Conservation (phyloP, 2,329 filamentous ascomycete species). For the Curvularia lunata region DNA sequence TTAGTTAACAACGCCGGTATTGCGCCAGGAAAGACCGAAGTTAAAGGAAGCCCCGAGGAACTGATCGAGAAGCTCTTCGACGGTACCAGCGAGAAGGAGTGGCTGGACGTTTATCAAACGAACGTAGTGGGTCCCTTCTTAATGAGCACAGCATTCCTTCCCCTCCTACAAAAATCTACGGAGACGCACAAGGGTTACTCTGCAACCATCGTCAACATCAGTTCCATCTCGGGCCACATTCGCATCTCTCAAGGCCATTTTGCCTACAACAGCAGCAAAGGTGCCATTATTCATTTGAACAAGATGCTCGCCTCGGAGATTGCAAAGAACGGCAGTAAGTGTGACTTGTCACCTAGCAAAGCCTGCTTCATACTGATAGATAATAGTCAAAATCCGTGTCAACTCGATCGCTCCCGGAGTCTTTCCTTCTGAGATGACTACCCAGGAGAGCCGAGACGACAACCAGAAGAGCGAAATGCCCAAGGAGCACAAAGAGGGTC, state of each 20-base stretch:
- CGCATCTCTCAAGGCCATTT: conserved; percentile 57
- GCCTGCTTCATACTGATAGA: background rate
- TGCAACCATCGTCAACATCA: conserved; percentile 56
- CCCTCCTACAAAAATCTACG: conserved; percentile 53
- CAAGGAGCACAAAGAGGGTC: conserved; percentile 59
- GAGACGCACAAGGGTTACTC: conserved; percentile 53
- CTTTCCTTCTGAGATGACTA: conserved; percentile 66
- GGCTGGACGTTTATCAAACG: conserved; percentile 54
- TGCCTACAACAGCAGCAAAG: conserved; percentile 59
- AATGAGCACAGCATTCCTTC: conserved; percentile 56
- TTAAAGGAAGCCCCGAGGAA: conserved; percentile 51
- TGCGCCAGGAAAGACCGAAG: conserved; percentile 46
- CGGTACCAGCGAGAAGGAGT: conserved; percentile 53
- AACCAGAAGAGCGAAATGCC: conserved; percentile 62
- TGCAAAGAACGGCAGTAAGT: conserved; percentile 57
- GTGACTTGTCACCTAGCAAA: background rate
- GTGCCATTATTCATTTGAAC: conserved; percentile 61
- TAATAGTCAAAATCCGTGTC: conserved; percentile 48
- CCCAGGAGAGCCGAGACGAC: conserved; percentile 55
- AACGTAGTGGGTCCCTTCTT: conserved; percentile 58
- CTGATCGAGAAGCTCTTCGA: conserved; percentile 55
- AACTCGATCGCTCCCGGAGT: conserved; percentile 65
- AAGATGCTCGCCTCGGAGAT: conserved; percentile 62
- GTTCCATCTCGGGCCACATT: conserved; percentile 54
- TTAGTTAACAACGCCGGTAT: conserved; percentile 53